A percentile compares a stretch with the other conserved stretches of the same genome.
Conservation (phyloP, 768 basidiomycete genomes). For the Boletus insuetus region DNA sequence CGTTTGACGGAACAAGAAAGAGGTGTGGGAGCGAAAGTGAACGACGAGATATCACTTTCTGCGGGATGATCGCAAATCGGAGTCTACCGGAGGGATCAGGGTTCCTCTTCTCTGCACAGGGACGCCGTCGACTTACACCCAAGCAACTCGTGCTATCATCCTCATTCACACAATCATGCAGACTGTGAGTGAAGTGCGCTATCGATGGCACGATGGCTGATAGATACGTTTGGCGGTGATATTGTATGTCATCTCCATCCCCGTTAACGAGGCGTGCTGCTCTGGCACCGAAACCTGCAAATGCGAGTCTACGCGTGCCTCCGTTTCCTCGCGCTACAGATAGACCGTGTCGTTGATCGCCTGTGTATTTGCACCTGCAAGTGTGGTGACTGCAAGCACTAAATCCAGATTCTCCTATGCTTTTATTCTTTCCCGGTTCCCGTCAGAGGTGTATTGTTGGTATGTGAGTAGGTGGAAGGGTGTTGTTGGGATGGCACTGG, state of each 20-base stretch:
- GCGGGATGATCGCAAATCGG: neutral
- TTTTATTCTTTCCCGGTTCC: neutral
- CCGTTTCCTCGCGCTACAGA: neutral
- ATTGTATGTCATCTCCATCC: conserved; percentile 7
- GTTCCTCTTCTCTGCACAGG: too few relatives aligned
- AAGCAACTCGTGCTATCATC: neutral
- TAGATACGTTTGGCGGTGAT: too few relatives aligned
- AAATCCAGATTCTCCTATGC: neutral
- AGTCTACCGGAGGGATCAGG: conserved; percentile 5
- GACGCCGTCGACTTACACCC: neutral
- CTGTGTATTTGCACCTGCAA: conserved; percentile 14
- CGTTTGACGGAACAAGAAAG: neutral
- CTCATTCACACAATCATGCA: conserved; percentile 7
- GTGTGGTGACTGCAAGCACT: conserved; percentile 22
- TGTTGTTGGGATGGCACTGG: neutral
- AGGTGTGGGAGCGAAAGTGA: neutral
- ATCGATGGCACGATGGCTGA: neutral
- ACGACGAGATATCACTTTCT: neutral
- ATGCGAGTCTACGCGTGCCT: conserved; percentile 11
- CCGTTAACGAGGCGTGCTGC: conserved; percentile 23
- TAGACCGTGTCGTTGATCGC: neutral
- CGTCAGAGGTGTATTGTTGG: neutral
- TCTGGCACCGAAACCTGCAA: conserved; percentile 1
- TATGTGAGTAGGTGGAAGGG: neutral
- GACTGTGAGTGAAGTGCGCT: conserved; percentile 5